Percentiles rank a stretch among this genome's conserved stretches.
Evolutionary conservation across 768 basidiomycete genomes (phyloP).

Genomic region (Mycena olivaceomarginata): DNA sequence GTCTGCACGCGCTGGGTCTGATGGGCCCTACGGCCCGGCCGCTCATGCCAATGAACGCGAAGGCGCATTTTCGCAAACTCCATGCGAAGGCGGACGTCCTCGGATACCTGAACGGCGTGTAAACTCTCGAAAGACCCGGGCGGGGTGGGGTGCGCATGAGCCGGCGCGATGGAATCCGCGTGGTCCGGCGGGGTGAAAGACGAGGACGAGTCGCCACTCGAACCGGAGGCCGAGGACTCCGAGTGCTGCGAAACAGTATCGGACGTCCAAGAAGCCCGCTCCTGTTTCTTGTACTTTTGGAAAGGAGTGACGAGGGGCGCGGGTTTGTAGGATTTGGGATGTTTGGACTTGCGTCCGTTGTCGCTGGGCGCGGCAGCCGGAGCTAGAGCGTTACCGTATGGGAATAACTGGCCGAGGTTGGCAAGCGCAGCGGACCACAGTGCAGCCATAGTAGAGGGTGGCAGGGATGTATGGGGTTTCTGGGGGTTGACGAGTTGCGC

Average conservation of each 20-base stretch:
- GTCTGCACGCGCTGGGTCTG: not conserved
- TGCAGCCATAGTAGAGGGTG: not conserved
- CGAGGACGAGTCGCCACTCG: not conserved
- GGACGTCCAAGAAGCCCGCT: not conserved
- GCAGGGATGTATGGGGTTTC: not conserved
- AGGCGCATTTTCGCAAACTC: conserved; percentile 25
- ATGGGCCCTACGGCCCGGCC: no score
- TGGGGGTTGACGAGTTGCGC: conserved; percentile 22
- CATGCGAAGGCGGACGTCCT: conserved; percentile 2
- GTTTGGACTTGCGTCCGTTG: conserved; percentile 6
- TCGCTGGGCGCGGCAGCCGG: not conserved
- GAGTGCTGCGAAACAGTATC: not conserved
- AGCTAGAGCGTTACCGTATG: not conserved
- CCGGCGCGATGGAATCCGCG: not conserved
- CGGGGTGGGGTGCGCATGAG: not conserved
- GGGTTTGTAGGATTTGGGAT: conserved; percentile 7
- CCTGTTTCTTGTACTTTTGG: conserved; percentile 26
- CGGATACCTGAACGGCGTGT: not conserved
- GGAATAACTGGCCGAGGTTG: not conserved
- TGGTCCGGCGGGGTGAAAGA: not conserved
- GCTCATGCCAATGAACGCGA: not conserved
- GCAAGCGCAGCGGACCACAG: conserved; percentile 9
- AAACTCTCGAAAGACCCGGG: not conserved
- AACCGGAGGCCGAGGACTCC: not conserved
- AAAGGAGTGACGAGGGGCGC: conserved; percentile 15